These are phyloP conservation scores for Globisporangium acanthophoron DNA, from an alignment of 352 stramenopile genomes.

Conservation along the genomic window DNA sequence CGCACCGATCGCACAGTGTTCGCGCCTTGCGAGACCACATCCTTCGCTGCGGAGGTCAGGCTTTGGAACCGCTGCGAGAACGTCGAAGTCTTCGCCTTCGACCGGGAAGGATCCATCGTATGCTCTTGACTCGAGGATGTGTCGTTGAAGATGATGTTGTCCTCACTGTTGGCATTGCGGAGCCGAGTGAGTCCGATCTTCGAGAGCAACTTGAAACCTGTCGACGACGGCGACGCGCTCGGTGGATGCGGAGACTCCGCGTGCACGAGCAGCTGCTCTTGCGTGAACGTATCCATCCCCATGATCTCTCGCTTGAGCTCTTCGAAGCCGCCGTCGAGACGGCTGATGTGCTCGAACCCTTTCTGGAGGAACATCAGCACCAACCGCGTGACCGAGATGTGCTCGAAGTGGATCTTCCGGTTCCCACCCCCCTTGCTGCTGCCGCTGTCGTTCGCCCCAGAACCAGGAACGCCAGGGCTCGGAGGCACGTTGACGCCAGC, in stretches of 20 bases:
- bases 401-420: constrained; percentile 31
- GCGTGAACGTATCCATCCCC: constrained; percentile 49
- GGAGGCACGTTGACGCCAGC: constrained; percentile 1
- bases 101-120: background rate
- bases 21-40: constrained; percentile 37
- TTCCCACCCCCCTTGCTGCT: constrained; percentile 16
- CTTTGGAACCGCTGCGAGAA: constrained; percentile 61
- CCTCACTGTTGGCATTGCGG: constrained; percentile 26
- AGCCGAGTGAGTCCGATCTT: constrained; percentile 48
- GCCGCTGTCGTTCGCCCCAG: constrained; percentile 27
- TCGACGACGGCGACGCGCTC: constrained; percentile 12
- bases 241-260: constrained; percentile 9
- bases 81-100: constrained; percentile 32
- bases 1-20: constrained; percentile 13
- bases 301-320: constrained; percentile 68
- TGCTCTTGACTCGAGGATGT: background rate
- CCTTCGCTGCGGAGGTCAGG: constrained; percentile 66
- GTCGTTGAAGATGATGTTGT: constrained; percentile 14
- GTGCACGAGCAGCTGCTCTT: constrained; percentile 72
- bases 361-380: constrained; percentile 86
- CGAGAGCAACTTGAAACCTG: constrained; percentile 37
- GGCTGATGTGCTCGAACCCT: constrained; percentile 82
- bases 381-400: constrained; percentile 72
- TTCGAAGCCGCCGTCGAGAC: constrained; percentile 76
- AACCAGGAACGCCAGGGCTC: constrained; percentile 18